Evolutionary conservation across 176 grass and related monocot genomes (phyloP).

Genomic region (Cenchrus purpureus): DNA sequence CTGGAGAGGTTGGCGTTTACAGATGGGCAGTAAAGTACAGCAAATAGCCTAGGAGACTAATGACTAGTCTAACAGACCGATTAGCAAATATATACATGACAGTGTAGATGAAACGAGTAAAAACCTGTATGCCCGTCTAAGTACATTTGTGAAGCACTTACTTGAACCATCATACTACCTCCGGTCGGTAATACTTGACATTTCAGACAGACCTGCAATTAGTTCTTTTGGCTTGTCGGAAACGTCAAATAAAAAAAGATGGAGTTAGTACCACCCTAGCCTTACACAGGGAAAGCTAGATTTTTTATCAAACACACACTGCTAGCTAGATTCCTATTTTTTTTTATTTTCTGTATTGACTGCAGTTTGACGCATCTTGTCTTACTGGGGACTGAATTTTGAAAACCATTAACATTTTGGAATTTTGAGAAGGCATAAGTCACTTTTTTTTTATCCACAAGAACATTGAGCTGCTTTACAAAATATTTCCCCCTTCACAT

Average conservation of each 20-base stretch:
- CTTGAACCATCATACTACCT: neutral
- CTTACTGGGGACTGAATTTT: neutral
- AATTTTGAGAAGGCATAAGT: neutral
- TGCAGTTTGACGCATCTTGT: slow-evolving; percentile 6
- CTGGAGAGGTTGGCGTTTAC: too few species aligned
- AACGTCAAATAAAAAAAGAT: too few species aligned
- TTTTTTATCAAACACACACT: neutral
- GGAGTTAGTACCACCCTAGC: neutral
- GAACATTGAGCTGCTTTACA: neutral
- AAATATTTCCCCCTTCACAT: neutral
- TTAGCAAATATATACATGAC: neutral
- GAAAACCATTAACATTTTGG: neutral
- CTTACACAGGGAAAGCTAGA: neutral
- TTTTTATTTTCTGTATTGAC: neutral
- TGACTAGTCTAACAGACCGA: too few species aligned
- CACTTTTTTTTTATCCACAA: neutral
- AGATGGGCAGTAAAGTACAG: too few species aligned
- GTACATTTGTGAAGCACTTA: neutral
- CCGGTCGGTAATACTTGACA: too few species aligned
- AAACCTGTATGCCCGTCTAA: neutral
- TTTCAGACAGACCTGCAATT: too few species aligned
- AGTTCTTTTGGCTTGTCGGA: too few species aligned
- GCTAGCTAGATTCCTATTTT: neutral
- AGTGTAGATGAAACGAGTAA: neutral
- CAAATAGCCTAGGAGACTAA: too few species aligned